phyloP scores from a whole-genome alignment of 108 stramenopile genomes.

The Discostella stelligeroides region DNA sequence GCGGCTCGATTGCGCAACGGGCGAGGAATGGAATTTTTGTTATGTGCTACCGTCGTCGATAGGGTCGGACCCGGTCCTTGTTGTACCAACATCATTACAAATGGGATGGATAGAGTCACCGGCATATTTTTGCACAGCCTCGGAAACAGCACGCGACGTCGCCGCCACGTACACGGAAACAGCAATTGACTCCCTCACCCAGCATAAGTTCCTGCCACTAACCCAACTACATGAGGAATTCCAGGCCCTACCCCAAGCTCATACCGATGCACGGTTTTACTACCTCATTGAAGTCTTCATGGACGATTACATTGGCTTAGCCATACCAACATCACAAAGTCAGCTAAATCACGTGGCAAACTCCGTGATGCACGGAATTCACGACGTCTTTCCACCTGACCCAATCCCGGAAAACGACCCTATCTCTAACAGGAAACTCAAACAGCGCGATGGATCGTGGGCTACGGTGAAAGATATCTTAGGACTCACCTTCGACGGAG shows the following conservation, averaged over 20 bases:
- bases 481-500: conserved; percentile 44
- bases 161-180: conserved; percentile 20
- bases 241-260: neutral
- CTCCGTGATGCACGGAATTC: conserved; percentile 9
- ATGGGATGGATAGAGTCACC: too few species aligned
- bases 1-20: conserved; percentile 14
- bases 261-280: neutral
- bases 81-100: too few species aligned
- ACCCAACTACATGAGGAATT: neutral
- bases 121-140: too few species aligned
- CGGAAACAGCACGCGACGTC: conserved; percentile 41
- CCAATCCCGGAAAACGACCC: conserved; percentile 26
- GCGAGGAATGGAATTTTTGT: conserved; percentile 38
- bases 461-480: neutral
- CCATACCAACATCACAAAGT: conserved; percentile 11
- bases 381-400: conserved; percentile 40
- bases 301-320: conserved; percentile 32
- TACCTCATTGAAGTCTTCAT: conserved; percentile 38
- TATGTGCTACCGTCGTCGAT: conserved; percentile 22
- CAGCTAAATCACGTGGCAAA: conserved; percentile 17
- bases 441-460: conserved; percentile 27
- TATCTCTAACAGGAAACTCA: conserved; percentile 47
- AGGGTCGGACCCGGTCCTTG: conserved; percentile 8
- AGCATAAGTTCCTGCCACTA: conserved; percentile 6
- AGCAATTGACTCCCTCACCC: neutral